Percentiles rank a stretch among this genome's conserved stretches.
phyloP scores from a whole-genome alignment of 1,284 basidiomycete species.

The Coniferiporia sulphurascens region DNA sequence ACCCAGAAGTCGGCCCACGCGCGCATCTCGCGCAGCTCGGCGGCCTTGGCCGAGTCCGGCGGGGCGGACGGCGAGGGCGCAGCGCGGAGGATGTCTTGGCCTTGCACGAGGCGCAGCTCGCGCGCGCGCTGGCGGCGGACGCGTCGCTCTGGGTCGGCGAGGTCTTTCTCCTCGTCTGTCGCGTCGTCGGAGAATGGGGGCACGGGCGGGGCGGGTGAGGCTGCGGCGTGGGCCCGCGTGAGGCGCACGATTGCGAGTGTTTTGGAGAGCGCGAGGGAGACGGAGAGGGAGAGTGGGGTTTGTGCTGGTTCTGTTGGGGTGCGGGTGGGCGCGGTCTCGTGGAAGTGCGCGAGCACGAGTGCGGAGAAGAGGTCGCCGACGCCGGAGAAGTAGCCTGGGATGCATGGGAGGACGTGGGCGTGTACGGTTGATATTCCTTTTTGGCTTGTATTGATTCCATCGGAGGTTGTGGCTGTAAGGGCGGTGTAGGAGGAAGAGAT shows the following conservation, averaged over 20 bases:
- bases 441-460: conserved; percentile 14
- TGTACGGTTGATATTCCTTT: conserved; percentile 45
- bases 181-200: conserved; percentile 39
- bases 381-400: conserved; percentile 92
- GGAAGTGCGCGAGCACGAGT: conserved; percentile 81
- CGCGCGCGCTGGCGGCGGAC: conserved; percentile 72
- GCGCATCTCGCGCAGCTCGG: neutral
- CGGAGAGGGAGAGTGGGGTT: conserved; percentile 51
- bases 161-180: conserved; percentile 75
- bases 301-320: conserved; percentile 5
- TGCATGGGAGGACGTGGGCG: conserved; percentile 70
- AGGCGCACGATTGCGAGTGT: conserved; percentile 80
- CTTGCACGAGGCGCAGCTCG: conserved; percentile 78
- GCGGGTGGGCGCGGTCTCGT: conserved; percentile 25
- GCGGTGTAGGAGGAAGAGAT: conserved; percentile 53
- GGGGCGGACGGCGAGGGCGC: neutral
- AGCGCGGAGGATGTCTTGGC: conserved; percentile 40
- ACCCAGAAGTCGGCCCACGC: neutral
- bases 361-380: conserved; percentile 98
- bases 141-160: conserved; percentile 56
- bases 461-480: conserved; percentile 19
- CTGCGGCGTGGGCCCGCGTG: conserved; percentile 56
- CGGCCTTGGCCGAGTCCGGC: neutral
- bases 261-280: conserved; percentile 70
- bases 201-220: conserved; percentile 39